phyloP scores from a whole-genome alignment of 2,329 filamentous ascomycete species.

The Fusarium nurragi region DNA sequence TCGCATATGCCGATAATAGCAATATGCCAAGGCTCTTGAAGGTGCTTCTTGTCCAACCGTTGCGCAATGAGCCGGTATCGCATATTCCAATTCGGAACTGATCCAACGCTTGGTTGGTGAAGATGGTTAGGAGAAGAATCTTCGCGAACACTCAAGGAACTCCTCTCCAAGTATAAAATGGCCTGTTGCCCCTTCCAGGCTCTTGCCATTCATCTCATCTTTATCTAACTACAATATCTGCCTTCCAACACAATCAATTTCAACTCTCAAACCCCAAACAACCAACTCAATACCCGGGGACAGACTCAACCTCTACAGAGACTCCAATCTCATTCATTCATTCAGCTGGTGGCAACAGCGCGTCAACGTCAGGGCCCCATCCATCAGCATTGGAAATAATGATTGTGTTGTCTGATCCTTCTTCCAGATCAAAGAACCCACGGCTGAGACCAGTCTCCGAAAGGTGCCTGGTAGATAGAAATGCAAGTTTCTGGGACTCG shows the following conservation, averaged over 20 bases:
- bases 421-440: constrained; percentile 59
- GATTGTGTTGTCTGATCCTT: constrained; percentile 59
- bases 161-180: not conserved
- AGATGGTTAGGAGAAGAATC: not conserved
- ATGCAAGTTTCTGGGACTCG: constrained; percentile 60
- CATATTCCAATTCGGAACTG: not conserved
- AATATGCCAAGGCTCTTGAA: not conserved
- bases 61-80: not conserved
- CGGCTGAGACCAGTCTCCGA: constrained; percentile 55
- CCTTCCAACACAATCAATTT: not conserved
- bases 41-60: not conserved
- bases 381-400: constrained; percentile 55
- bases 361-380: constrained; percentile 54
- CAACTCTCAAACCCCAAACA: not conserved
- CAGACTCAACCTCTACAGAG: not conserved
- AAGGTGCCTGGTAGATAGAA: constrained; percentile 58
- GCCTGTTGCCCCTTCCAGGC: not conserved
- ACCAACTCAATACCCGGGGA: not conserved
- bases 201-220: not conserved
- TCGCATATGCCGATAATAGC: not conserved
- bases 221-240: not conserved
- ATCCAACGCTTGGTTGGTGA: not conserved
- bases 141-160: not conserved
- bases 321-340: not conserved
- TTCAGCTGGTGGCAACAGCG: constrained; percentile 60